These are phyloP conservation scores for Volvox carteri DNA, from an alignment of 163 green algal genomes.

Conservation along the genomic window DNA sequence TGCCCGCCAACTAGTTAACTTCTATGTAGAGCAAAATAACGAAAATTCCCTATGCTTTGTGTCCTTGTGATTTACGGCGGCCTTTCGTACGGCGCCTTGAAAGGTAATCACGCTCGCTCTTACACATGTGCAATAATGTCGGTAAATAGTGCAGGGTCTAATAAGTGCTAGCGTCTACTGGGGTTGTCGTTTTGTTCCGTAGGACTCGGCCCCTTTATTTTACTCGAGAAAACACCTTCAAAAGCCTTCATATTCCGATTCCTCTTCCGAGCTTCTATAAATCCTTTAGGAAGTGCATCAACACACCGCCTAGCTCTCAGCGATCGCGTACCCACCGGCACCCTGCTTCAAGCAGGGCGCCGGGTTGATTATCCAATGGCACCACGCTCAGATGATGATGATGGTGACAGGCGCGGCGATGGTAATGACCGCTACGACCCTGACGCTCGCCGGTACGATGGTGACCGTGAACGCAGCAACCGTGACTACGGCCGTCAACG, in stretches of 20 bases:
- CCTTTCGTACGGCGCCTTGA: neutral
- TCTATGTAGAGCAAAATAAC: neutral
- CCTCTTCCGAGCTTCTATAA: too few species aligned
- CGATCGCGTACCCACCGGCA: neutral
- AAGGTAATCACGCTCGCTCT: too few species aligned
- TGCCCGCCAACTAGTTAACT: neutral
- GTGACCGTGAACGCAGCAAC: neutral
- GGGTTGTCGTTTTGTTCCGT: too few species aligned
- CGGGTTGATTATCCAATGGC: neutral
- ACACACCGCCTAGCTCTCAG: neutral
- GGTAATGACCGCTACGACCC: neutral
- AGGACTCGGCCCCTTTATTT: too few species aligned
- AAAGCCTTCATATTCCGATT: too few species aligned
- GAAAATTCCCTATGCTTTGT: neutral
- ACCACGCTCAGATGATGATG: conserved; percentile 14
- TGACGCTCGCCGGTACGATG: neutral
- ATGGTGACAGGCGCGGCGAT: neutral
- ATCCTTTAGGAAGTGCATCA: too few species aligned
- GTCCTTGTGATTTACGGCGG: neutral
- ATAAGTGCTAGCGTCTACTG: too few species aligned
- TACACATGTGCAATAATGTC: too few species aligned
- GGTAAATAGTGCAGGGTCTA: too few species aligned
- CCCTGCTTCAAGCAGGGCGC: neutral
- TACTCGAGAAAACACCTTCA: too few species aligned
- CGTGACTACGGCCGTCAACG: neutral